These are phyloP conservation scores for Vigna unguiculata DNA, from an alignment of 306 rosid genomes.

Conservation along the genomic window DNA sequence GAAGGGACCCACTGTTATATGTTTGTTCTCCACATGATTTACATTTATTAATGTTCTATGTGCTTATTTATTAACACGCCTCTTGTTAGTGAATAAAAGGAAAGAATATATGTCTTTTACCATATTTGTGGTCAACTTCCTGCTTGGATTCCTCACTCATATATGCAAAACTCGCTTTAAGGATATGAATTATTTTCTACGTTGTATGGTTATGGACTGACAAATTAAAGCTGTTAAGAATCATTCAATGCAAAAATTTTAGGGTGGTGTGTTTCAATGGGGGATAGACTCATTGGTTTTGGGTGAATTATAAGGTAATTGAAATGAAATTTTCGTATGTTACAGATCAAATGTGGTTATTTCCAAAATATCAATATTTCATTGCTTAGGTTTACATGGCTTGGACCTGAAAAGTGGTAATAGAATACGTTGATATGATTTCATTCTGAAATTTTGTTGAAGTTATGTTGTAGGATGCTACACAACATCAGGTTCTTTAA, in stretches of 20 bases:
- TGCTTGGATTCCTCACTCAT: constrained; percentile 7
- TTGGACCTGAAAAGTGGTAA: not conserved
- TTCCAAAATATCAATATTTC: constrained; percentile 16
- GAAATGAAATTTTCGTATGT: not conserved
- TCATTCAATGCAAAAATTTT: not conserved
- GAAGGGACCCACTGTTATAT: constrained; percentile 7
- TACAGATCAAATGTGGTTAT: not conserved
- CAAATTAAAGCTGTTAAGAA: constrained; percentile 12
- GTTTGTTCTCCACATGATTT: constrained; percentile 1
- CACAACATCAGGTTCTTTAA: not conserved
- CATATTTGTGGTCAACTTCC: constrained; percentile 12
- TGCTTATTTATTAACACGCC: constrained; percentile 4
- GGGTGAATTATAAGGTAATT: constrained; percentile 10
- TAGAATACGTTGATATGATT: constrained; percentile 25
- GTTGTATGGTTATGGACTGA: constrained; percentile 17
- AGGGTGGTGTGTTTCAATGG: not conserved
- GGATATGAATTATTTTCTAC: constrained; percentile 25
- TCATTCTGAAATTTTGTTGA: constrained; percentile 5
- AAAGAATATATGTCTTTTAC: not conserved
- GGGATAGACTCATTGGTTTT: not conserved
- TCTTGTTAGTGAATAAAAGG: not conserved
- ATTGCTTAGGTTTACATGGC: not conserved
- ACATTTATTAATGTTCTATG: not conserved
- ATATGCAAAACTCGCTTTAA: constrained; percentile 8
- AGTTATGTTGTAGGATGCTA: constrained; percentile 26